phyloP scores from a whole-genome alignment of 73 alveolate species.

The Stentor coeruleus region DNA sequence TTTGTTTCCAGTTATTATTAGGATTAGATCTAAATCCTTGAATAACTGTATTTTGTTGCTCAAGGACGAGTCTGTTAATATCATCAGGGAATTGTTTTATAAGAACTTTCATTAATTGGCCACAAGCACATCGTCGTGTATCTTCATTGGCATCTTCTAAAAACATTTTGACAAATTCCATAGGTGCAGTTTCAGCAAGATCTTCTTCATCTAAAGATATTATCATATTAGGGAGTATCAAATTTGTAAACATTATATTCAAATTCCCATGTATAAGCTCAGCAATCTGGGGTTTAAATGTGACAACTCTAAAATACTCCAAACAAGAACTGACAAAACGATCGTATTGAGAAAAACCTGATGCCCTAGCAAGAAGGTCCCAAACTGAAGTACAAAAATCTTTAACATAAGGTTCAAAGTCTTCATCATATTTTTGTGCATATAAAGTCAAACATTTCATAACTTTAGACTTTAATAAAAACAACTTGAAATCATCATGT shows the following conservation, averaged over 20 bases:
- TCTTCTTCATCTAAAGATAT: conserved; percentile 14
- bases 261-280: conserved; percentile 8
- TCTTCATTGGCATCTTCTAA: conserved; percentile 25
- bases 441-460: conserved; percentile 10
- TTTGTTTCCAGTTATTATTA: conserved; percentile 15
- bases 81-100: conserved; percentile 23
- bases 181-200: neutral
- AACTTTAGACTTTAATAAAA: neutral
- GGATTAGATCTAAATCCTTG: neutral
- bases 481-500: neutral
- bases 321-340: neutral
- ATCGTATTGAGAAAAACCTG: neutral
- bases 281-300: conserved; percentile 19
- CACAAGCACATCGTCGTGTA: conserved; percentile 20
- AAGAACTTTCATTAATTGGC: conserved; percentile 5
- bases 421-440: conserved; percentile 25
- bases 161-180: conserved; percentile 6
- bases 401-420: conserved; percentile 10
- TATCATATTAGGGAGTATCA: conserved; percentile 13
- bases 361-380: conserved; percentile 20
- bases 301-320: conserved; percentile 16
- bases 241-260: neutral
- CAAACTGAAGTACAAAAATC: conserved; percentile 13
- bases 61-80: conserved; percentile 5
- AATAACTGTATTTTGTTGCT: neutral